These are phyloP conservation scores for Hypoxylon sp. DNA, from an alignment of 2,329 filamentous ascomycete genomes.

Conservation along the genomic window DNA sequence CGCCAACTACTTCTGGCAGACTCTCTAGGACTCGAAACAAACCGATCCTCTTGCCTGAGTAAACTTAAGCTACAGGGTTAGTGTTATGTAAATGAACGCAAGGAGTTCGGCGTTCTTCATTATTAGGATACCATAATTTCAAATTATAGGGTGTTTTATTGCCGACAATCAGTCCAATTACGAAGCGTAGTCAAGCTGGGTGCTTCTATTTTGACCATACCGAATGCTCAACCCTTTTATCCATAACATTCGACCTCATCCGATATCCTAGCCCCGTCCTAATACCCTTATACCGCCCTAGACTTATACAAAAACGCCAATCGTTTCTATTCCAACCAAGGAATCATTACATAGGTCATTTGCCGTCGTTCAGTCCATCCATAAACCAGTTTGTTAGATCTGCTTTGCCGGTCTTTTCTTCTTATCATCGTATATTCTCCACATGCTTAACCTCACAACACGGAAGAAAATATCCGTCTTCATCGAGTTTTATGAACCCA, in stretches of 20 bases:
- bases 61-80: slow-evolving; percentile 3
- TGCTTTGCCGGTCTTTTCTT: slow-evolving; percentile 4
- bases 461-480: slow-evolving; percentile 59
- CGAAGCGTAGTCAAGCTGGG: slow-evolving; percentile 5
- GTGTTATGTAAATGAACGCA: slow-evolving; percentile 7
- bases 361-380: background rate
- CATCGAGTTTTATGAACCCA: slow-evolving; percentile 50
- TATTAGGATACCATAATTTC: slow-evolving; percentile 40
- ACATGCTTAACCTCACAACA: slow-evolving; percentile 39
- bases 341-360: slow-evolving; percentile 2
- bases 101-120: slow-evolving; percentile 43
- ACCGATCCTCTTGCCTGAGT: background rate
- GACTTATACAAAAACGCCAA: slow-evolving; percentile 17
- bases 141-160: background rate
- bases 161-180: slow-evolving; percentile 3
- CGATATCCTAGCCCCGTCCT: slow-evolving; percentile 1
- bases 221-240: slow-evolving; percentile 1
- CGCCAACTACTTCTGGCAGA: slow-evolving; percentile 96
- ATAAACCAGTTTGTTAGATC: background rate
- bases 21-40: slow-evolving; percentile 65
- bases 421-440: slow-evolving; percentile 32
- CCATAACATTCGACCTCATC: slow-evolving; percentile 13
- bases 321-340: slow-evolving; percentile 17
- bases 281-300: background rate
- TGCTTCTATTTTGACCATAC: slow-evolving; percentile 14